Evolutionary conservation across 1,139 yeast genomes (phyloP).

Genomic region (Geotrichum fermentans): DNA sequence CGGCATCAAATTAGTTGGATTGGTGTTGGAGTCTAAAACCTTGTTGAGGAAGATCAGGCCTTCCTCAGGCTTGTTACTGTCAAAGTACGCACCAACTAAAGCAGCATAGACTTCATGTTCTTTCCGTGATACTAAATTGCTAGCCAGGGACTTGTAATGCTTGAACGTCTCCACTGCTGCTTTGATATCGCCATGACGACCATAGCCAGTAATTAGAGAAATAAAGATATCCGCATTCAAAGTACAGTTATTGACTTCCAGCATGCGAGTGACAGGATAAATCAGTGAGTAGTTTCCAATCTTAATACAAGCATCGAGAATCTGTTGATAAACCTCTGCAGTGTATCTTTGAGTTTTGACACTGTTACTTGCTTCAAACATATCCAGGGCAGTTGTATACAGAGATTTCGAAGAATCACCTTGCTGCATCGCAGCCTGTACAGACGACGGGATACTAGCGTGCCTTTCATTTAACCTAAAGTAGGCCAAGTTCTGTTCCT

Average conservation of each 20-base stretch:
- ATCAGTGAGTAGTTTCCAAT: conserved; percentile 19
- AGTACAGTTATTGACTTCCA: conserved; percentile 16
- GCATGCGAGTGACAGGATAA: conserved; percentile 14
- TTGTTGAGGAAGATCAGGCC: conserved; percentile 33
- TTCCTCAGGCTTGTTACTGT: conserved; percentile 27
- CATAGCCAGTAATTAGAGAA: conserved; percentile 24
- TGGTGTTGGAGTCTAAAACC: conserved; percentile 22
- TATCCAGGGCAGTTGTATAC: conserved; percentile 30
- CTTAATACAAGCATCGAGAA: conserved; percentile 24
- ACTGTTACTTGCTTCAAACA: conserved; percentile 32
- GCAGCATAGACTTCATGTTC: conserved; percentile 28
- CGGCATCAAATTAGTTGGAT: conserved; percentile 15
- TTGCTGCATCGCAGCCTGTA: conserved; percentile 17
- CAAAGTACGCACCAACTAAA: conserved; percentile 33
- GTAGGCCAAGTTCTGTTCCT: conserved; percentile 11
- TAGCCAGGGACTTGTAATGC: conserved; percentile 18
- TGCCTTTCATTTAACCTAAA: conserved; percentile 20
- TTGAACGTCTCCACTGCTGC: conserved; percentile 22
- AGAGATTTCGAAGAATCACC: conserved; percentile 26
- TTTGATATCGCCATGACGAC: conserved; percentile 22
- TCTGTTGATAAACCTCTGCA: conserved; percentile 21
- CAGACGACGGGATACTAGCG: conserved; percentile 15
- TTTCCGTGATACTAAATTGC: conserved; percentile 13
- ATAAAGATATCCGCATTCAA: conserved; percentile 16
- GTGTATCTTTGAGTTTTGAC: conserved; percentile 25